Evolutionary conservation across 495 filamentous ascomycete species (phyloP).

Genomic region (Cercophora scortea): DNA sequence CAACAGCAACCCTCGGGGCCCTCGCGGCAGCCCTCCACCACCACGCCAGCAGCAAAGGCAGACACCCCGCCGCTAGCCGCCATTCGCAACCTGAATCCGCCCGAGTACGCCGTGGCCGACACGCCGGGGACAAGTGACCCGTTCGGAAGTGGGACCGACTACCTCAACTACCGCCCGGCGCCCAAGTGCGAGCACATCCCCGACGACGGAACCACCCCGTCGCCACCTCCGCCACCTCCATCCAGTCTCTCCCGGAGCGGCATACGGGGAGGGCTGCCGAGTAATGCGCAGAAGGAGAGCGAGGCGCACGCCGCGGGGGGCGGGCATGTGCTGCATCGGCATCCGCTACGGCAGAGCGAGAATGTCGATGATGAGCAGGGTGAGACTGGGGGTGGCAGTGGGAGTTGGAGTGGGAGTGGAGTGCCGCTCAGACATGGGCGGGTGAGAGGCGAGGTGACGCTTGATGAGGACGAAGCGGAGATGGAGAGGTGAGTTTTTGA

Average conservation of each 20-base stretch:
- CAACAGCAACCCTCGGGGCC: conserved; percentile 22
- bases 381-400: conserved; percentile 5
- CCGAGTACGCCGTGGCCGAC: conserved; percentile 36
- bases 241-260: conserved; percentile 24
- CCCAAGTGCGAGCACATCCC: conserved; percentile 2
- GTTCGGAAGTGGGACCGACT: conserved; percentile 11
- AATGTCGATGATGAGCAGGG: conserved; percentile 39
- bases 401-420: neutral
- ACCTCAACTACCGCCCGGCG: conserved; percentile 17
- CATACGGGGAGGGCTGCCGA: conserved; percentile 22
- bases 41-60: conserved; percentile 38
- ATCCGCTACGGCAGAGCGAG: conserved; percentile 5
- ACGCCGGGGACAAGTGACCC: conserved; percentile 8
- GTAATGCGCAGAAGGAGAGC: conserved; percentile 8
- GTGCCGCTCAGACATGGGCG: conserved; percentile 10
- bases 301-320: conserved; percentile 1
- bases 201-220: neutral
- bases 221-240: neutral
- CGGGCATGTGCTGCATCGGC: neutral
- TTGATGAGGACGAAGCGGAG: conserved; percentile 28
- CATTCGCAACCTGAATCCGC: conserved; percentile 31
- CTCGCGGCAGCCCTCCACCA: conserved; percentile 26
- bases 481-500: conserved; percentile 26
- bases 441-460: conserved; percentile 14
- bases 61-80: conserved; percentile 40